Evolutionary conservation across 495 filamentous ascomycete species (phyloP).

Genomic region (Astrothelium subdiscretum): DNA sequence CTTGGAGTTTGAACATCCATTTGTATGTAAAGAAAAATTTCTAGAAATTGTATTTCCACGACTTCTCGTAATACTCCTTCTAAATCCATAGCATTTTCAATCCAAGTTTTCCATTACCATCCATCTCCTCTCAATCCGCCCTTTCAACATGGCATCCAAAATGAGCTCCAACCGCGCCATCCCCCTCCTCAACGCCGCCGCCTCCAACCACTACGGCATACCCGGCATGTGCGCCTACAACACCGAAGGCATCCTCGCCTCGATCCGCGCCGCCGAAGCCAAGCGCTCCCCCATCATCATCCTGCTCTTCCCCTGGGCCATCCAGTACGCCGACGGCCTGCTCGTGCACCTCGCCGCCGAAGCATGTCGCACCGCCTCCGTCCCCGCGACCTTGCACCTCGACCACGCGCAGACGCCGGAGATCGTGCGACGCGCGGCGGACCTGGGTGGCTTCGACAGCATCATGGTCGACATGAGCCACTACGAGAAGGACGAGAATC

Average conservation of each 20-base stretch:
- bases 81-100: too few relatives aligned
- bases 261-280: constrained; percentile 63
- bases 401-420: constrained; percentile 26
- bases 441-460: constrained; percentile 20
- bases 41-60: not conserved
- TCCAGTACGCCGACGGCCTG: constrained; percentile 54
- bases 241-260: constrained; percentile 70
- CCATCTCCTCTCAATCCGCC: not conserved
- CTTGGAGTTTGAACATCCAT: too few relatives aligned
- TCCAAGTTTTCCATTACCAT: not conserved
- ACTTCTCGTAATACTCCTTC: too few relatives aligned
- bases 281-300: constrained; percentile 68
- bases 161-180: constrained; percentile 47
- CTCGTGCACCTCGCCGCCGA: constrained; percentile 54
- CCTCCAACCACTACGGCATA: constrained; percentile 53
- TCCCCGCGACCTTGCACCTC: constrained; percentile 23
- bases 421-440: constrained; percentile 18
- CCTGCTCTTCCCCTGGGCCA: constrained; percentile 78
- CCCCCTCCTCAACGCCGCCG: constrained; percentile 56
- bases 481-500: constrained; percentile 73
- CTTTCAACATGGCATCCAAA: not conserved
- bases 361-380: constrained; percentile 46
- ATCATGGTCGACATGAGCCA: constrained; percentile 37
- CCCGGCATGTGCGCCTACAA: constrained; percentile 80
- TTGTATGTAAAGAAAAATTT: not conserved